Evolutionary conservation across 176 grass and related monocot genomes (phyloP).

Genomic region (Guadua angustifolia): DNA sequence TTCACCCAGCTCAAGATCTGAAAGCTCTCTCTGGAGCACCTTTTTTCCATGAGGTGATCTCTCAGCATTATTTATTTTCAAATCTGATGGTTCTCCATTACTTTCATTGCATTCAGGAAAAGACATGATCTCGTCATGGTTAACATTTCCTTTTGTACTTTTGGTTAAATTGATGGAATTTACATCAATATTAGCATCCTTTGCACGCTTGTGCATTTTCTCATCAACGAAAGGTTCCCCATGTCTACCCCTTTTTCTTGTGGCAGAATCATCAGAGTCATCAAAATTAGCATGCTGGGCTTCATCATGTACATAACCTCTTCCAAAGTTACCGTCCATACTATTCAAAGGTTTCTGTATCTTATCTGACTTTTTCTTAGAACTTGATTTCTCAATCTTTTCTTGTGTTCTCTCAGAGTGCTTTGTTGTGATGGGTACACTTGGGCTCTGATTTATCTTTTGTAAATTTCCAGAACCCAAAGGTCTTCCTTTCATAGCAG

Average conservation of each 20-base stretch:
- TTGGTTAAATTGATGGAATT: constrained; percentile 52
- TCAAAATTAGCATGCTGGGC: constrained; percentile 44
- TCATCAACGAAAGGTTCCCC: constrained; percentile 53
- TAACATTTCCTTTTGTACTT: constrained; percentile 45
- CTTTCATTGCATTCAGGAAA: constrained; percentile 57
- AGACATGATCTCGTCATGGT: constrained; percentile 29
- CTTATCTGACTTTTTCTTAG: constrained; percentile 58
- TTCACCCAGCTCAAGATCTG: constrained; percentile 95
- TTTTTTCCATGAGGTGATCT: constrained; percentile 60
- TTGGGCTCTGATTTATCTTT: constrained; percentile 57
- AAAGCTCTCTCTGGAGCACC: constrained; percentile 74
- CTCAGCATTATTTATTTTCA: constrained; percentile 54
- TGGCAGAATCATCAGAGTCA: constrained; percentile 51
- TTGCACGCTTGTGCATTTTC: constrained; percentile 57
- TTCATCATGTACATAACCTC: constrained; percentile 46
- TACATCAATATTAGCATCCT: constrained; percentile 47
- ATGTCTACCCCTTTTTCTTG: constrained; percentile 49
- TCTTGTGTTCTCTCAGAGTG: constrained; percentile 54
- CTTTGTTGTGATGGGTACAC: constrained; percentile 35
- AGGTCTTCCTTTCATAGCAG: constrained; percentile 52
- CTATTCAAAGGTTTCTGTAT: constrained; percentile 52
- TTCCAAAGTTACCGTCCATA: constrained; percentile 53
- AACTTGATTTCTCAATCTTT: constrained; percentile 53
- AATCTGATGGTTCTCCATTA: constrained; percentile 52
- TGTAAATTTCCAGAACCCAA: constrained; percentile 52